Evolutionary conservation across 2,329 filamentous ascomycete genomes (phyloP), one percentile per base, ranked within the genome.

Genomic region (Westerdykella ornata): DNA sequence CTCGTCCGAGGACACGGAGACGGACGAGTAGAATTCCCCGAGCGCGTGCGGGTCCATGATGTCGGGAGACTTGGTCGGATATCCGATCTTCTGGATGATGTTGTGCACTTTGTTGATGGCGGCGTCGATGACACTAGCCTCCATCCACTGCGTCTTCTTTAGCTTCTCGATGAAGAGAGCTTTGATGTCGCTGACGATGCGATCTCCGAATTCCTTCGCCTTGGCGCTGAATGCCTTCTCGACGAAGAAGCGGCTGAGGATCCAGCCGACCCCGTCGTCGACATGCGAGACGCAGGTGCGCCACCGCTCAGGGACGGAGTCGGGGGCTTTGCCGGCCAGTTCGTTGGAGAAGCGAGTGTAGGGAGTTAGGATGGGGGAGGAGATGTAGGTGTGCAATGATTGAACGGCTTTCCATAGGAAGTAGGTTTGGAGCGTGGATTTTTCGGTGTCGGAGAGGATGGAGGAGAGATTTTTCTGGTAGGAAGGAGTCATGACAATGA

Each of bases 161-260:
- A 85, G 66, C 44, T 77, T 82, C 42, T 76, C 73, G 3, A 76
- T 73, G 52, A 86, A 87, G 15, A 78, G 73, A 13, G 75, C 70
- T 60, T 84, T 84, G 57, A 88, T 82, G 48, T 85, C 80, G 8
- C 75, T 75, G n/a, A 86, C 76, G 49, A 88, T 80, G 40, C 79
- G 73, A 43, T 85, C 79, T 13, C 81, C 81, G 35, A 84, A 76
- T 3, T 76, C 66, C 57, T 84, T 84, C 0, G 81, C 80, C 15
- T 78, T 74, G 11, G 80, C 73, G 0, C 80, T 78, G 53, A 86
- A 87, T 1, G 81, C 74, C 37, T 78, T 77, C 46, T 85, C 76
- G 2, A 86, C 72, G 48, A 81, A 88, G 66, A 86, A 85, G 16
- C 81, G 77, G 55, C 80, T 82, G 13, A 85, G 66, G 37, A 84